Evolutionary conservation across 2,329 filamentous ascomycete genomes (phyloP).

Genomic region (Phialophora expanda): DNA sequence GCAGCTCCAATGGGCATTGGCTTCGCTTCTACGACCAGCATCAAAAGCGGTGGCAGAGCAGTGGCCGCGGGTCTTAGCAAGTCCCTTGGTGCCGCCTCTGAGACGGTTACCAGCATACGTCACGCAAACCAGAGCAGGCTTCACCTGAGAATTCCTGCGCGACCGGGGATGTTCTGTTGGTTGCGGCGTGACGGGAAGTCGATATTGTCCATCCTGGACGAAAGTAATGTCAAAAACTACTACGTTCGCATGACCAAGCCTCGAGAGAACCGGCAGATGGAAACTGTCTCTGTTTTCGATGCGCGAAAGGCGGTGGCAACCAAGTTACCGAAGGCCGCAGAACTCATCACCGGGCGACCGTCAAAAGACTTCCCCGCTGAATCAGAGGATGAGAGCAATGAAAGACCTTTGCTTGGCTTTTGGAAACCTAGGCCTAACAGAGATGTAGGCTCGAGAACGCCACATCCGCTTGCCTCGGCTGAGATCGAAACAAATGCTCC

Average conservation of each 20-base stretch:
- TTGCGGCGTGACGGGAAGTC: conserved; percentile 48
- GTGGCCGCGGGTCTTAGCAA: conserved; percentile 58
- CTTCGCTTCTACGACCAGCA: conserved; percentile 53
- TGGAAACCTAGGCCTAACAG: conserved; percentile 55
- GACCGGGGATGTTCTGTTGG: conserved; percentile 55
- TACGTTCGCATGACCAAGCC: conserved; percentile 40
- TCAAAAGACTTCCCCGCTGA: conserved; percentile 18
- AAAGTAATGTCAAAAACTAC: conserved; percentile 46
- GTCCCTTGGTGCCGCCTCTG: conserved; percentile 56
- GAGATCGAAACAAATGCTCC: conserved; percentile 96
- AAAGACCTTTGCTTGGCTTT: conserved; percentile 40
- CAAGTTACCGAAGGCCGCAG: conserved; percentile 30
- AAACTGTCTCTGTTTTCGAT: conserved; percentile 49
- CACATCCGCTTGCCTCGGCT: conserved; percentile 70
- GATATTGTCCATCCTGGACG: conserved; percentile 53
- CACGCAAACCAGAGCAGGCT: conserved; percentile 57
- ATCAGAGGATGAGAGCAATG: conserved; percentile 10
- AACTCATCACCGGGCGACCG: conserved; percentile 8
- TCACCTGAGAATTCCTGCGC: conserved; percentile 49
- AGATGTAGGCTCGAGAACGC: conserved; percentile 46
- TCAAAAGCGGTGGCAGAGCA: conserved; percentile 53
- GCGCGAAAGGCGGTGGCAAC: conserved; percentile 33
- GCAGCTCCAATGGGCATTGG: conserved; percentile 49
- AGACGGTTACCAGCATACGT: conserved; percentile 54
- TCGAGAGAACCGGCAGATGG: conserved; percentile 35